Conservation (phyloP, 2,329 filamentous ascomycete genomes). For the Aspergillus fructus region DNA sequence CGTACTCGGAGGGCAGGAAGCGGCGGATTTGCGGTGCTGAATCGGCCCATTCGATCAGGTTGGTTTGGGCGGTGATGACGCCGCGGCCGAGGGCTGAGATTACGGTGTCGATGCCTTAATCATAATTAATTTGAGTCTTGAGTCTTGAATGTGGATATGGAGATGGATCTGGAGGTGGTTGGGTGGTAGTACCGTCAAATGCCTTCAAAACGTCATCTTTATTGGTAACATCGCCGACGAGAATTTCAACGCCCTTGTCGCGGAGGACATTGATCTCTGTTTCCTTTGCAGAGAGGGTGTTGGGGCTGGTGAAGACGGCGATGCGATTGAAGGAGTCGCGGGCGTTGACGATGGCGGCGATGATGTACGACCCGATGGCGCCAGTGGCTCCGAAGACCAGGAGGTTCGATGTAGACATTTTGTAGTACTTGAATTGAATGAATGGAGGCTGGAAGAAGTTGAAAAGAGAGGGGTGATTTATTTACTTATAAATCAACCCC, state of each 20-base stretch:
- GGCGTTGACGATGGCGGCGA: conserved; percentile 48
- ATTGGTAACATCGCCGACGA: conserved; percentile 56
- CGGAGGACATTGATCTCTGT: conserved; percentile 50
- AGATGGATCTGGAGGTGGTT: too few relatives aligned
- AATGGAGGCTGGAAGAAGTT: neutral
- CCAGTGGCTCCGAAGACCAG: conserved; percentile 27
- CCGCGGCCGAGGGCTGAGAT: conserved; percentile 64
- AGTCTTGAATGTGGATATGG: too few relatives aligned
- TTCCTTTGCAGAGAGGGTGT: conserved; percentile 52
- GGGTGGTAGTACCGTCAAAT: conserved; percentile 45
- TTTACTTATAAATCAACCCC: neutral
- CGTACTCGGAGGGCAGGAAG: conserved; percentile 69
- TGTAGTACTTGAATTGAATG: neutral
- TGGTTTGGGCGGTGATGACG: conserved; percentile 61
- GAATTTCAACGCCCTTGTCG: conserved; percentile 51
- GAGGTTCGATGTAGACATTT: conserved; percentile 16
- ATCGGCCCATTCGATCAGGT: conserved; percentile 61
- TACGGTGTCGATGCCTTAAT: conserved; percentile 62
- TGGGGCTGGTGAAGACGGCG: conserved; percentile 57
- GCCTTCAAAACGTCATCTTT: conserved; percentile 56
- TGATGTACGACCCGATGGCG: conserved; percentile 43
- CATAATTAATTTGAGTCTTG: too few relatives aligned
- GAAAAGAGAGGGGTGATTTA: neutral
- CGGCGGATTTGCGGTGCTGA: conserved; percentile 54
- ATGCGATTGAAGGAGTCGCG: conserved; percentile 54